Evolutionary conservation across 1,139 yeast species (phyloP).

Genomic region (Blastobotrys malaysiensis): DNA sequence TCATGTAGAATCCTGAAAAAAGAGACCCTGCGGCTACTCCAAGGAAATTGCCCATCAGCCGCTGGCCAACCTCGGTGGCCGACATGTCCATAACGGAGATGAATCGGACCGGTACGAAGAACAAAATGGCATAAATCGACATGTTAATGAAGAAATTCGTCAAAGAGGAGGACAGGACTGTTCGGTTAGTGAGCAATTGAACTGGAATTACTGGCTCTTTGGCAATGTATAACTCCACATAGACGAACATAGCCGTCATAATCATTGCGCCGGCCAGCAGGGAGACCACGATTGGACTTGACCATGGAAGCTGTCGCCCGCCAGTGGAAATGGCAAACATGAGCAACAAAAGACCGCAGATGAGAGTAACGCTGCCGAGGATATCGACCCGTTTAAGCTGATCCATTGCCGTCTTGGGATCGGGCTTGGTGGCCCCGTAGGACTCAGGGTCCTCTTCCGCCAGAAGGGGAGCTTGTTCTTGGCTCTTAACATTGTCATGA

Average conservation of each 20-base stretch:
- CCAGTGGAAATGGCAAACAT: slow-evolving; percentile 67
- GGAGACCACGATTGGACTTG: slow-evolving; percentile 34
- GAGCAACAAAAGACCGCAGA: slow-evolving; percentile 45
- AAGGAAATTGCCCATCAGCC: slow-evolving; percentile 60
- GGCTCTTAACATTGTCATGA: not conserved
- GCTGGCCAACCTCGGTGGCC: slow-evolving; percentile 56
- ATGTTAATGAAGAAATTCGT: slow-evolving; percentile 62
- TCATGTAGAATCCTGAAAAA: slow-evolving; percentile 66
- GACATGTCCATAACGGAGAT: slow-evolving; percentile 50
- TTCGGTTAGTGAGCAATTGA: slow-evolving; percentile 47
- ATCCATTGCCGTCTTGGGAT: too few relatives aligned
- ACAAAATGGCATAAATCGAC: slow-evolving; percentile 50
- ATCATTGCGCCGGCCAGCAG: slow-evolving; percentile 15
- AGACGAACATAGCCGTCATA: slow-evolving; percentile 37
- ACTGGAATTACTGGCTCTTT: slow-evolving; percentile 67
- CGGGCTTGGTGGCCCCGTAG: not conserved
- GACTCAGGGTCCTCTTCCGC: not conserved
- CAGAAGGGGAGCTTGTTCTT: not conserved
- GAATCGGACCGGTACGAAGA: slow-evolving; percentile 60
- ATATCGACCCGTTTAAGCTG: slow-evolving; percentile 52
- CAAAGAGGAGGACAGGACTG: slow-evolving; percentile 59
- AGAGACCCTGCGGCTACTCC: slow-evolving; percentile 68
- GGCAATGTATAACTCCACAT: slow-evolving; percentile 51
- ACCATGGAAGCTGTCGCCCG: slow-evolving; percentile 50
- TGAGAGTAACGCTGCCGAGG: slow-evolving; percentile 59